Evolutionary conservation across 140 eudicot genomes (phyloP), one percentile per base, ranked within the genome.

Genomic region (Flaveria floridana): DNA sequence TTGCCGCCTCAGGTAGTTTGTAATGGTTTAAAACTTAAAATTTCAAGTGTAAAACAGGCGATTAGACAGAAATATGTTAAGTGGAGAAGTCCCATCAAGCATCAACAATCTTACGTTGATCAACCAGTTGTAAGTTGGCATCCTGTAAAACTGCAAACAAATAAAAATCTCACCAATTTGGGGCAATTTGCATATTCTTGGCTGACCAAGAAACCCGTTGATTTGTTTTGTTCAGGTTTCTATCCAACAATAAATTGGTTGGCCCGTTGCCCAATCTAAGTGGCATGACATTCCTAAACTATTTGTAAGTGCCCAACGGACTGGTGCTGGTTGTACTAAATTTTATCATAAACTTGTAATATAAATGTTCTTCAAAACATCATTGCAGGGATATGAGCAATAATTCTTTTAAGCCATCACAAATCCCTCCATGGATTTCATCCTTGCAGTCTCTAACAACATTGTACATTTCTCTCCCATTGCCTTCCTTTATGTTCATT

Each of bases 241-340:
- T 94, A 58, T 85, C 96, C 44, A 88, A 94, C 85, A 94, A 94
- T 82, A 71, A 73, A 18, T 76, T 94, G 77, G 75, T 68, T 71
- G 99, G 99, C 74, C 68, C 82, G 9, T 42, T 91, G 63, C 99
- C 99, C 19, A 55, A 95, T 76, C 91, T 95, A 64, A 73, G 88
- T 23, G 90, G 92, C 92, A 79, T 95, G 97, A 76, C 25, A 70
- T 15, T 41, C 56, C 92, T 95, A 77, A 74, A 78, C 70, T 89
- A 88, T 78, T 73, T 95, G 99, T 95, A 87, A 95, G 97, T 70
- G 61, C 51, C 28, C 41, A 34, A 34, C 7, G 41, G 41, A 34
- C 41, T 11, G 56, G 1, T 37, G 37, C 16, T 47, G 20, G 19
- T 71, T 65, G 26, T 47, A 66, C 51, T 44, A 48, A 59, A 39